These are phyloP conservation scores for Papiliotrema fonsecae DNA, from an alignment of 1,284 basidiomycete genomes.

Conservation along the genomic window DNA sequence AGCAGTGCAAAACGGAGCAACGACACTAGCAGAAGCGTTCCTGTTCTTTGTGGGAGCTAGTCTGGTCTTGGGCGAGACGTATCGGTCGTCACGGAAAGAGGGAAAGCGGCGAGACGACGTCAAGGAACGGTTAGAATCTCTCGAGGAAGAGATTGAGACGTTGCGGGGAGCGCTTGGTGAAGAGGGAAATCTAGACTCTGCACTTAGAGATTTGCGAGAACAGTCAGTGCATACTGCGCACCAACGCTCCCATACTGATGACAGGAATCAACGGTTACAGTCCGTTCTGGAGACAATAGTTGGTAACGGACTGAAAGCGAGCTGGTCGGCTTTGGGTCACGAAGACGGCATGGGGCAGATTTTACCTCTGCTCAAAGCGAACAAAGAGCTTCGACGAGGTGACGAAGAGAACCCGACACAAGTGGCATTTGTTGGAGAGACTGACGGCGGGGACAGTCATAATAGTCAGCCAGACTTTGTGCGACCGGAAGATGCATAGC, in stretches of 20 bases:
- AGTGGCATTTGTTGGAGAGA: not conserved
- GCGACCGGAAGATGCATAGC: too few relatives aligned
- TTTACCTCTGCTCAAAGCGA: slow-evolving; percentile 15
- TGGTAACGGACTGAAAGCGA: slow-evolving; percentile 63
- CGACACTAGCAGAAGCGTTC: slow-evolving; percentile 78
- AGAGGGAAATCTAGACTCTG: slow-evolving; percentile 13
- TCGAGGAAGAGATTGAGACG: slow-evolving; percentile 52
- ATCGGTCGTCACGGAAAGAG: slow-evolving; percentile 67
- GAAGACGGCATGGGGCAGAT: slow-evolving; percentile 20
- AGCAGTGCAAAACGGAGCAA: slow-evolving; percentile 83
- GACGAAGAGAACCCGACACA: slow-evolving; percentile 1
- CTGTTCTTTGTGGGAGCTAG: slow-evolving; percentile 72
- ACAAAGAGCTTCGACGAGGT: not conserved
- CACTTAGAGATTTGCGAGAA: slow-evolving; percentile 23
- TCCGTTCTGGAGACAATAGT: slow-evolving; percentile 65
- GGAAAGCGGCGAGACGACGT: slow-evolving; percentile 69
- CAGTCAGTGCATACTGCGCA: slow-evolving; percentile 31
- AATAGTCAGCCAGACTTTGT: too few relatives aligned
- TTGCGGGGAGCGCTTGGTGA: slow-evolving; percentile 20
- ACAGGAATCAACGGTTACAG: slow-evolving; percentile 53
- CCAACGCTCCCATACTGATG: not conserved
- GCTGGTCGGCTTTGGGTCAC: slow-evolving; percentile 52
- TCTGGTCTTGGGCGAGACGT: slow-evolving; percentile 73
- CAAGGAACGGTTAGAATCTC: slow-evolving; percentile 59
- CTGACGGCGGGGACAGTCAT: too few relatives aligned